Evolutionary conservation across 1,284 basidiomycete species (phyloP), one percentile per base, ranked within the genome.

Genomic region (Trichosporon coremiiforme): DNA sequence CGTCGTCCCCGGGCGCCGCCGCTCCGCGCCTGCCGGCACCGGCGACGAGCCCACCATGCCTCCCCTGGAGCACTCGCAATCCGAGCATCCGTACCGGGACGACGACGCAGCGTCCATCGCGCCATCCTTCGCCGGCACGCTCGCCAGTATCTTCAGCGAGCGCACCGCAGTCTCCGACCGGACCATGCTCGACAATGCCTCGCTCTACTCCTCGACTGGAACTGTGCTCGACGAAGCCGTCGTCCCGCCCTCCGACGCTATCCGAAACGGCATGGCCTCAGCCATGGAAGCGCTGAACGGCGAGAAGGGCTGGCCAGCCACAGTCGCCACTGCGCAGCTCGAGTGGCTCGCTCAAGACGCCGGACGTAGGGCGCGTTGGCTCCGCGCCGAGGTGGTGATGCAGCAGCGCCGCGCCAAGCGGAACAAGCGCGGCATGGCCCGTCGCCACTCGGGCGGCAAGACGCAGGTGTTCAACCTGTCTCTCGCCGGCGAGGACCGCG

Each of bases 321-420:
- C 64, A 22, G 67, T 65, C 10, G 67, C 67, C 35, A 50, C 57
- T 17, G 50, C 50, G 35, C 67, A 68, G 64, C 67, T 68, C 50
- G 67, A 68, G 64, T 68, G 67, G 67, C 67, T 68, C 3, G 67
- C 64, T 10, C 63, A 64, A 4, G 67, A 68, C 12, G 67, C 60
- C 4, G 64, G 50, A 2, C 67, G 67, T 3, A 50, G 67, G 17
- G 67, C 67, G n/a, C 67, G 67, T 36, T 68, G 67, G 67, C 63
- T 68, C 25, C 50, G 50, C 50, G 67, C 64, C 33, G 67, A 68
- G 22, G 64, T 62, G 1, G 17, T 17, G 4, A 55, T 55, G 63
- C 63, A 64, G 36, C 35, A 29, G 50, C 20, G 25, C 17, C 67
- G 67, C 17, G 63, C 50, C 1, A 53, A 63, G 45, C 60, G 67